These are phyloP conservation scores for Candida chilensis DNA, from an alignment of 805 yeast genomes.

Conservation along the genomic window DNA sequence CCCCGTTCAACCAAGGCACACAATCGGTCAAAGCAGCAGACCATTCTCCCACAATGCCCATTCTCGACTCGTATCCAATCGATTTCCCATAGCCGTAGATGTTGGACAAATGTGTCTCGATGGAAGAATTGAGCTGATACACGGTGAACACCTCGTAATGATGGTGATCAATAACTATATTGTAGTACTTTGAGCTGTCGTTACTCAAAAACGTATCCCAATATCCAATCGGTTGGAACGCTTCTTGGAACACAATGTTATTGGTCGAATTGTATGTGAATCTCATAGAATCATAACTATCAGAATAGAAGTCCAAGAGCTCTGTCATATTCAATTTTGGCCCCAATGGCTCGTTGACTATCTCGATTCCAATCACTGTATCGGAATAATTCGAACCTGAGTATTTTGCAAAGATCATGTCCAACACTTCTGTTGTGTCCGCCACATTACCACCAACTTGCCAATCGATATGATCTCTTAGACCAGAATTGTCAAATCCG, in stretches of 20 bases:
- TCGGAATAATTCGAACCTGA: constrained; percentile 20
- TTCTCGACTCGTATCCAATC: constrained; percentile 27
- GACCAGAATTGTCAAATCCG: constrained; percentile 79
- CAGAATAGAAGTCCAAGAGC: constrained; percentile 15
- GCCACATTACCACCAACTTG: constrained; percentile 16
- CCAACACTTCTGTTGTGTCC: constrained; percentile 20
- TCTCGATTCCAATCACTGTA: constrained; percentile 27
- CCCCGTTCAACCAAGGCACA: constrained; percentile 62
- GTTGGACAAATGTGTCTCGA: constrained; percentile 18
- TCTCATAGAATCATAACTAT: constrained; percentile 16
- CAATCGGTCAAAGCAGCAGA: constrained; percentile 67
- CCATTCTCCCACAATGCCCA: constrained; percentile 63
- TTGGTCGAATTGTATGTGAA: constrained; percentile 11
- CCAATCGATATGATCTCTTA: constrained; percentile 26
- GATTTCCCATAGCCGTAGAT: constrained; percentile 20
- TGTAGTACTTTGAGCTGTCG: constrained; percentile 17
- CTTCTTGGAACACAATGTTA: constrained; percentile 55
- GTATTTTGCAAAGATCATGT: constrained; percentile 21
- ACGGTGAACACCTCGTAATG: constrained; percentile 25
- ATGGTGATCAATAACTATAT: constrained; percentile 29
- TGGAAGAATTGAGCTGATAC: constrained; percentile 13
- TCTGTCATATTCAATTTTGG: constrained; percentile 11
- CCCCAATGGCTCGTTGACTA: constrained; percentile 29
- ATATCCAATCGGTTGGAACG: constrained; percentile 44
- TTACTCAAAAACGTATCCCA: constrained; percentile 39